Base-by-base conservation (phyloP, 2,329 filamentous ascomycete species). In the Trichoderma harzianum region DNA sequence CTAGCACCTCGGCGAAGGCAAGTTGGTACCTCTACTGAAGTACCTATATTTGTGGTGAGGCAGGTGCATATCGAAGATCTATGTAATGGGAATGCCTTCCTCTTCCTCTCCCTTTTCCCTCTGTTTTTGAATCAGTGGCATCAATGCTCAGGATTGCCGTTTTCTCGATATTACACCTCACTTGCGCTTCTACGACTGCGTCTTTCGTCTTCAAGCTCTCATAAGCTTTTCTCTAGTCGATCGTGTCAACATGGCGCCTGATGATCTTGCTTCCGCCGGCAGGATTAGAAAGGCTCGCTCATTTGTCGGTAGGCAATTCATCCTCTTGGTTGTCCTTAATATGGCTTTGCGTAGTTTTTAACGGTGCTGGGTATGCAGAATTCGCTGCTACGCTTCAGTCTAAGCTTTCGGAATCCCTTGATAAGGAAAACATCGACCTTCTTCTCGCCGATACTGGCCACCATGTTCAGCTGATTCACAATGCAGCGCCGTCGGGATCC, bases 381-480 rank as follows among this genome's bases (percentile, higher is more conserved):
- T 80, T 82, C 30, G 74, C 78, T 1, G 63, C 51, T 5, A 72
- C 78, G 7, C 76, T 82, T 16, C 73, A 77, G 16, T 70, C 75
- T 11, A 77, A 73, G 47, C 64, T 82, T 4, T 68, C 69, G 0
- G 65, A 69, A 6, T 71, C 66, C 7, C 67, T 63, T 18, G 74
- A 77, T 28, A 60, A 67, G 84, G 87, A 30, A 80, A 75, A 62
- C 75, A 83, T 57, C 87, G 88, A 70, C 86, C 61, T 76, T 10
- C 76, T 83, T 16, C 71, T 79, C 7, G 77, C 76, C 8, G 79
- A 81, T 24, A 71, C 83, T 10, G 73, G 75, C 3, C 75, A 76
- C 39, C 75, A 80, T 21, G 75, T 80, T 32, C 72, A 75, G 12
- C 72, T 74, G 5, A 72, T 76, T 34, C 77, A 74, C 14, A 39